phyloP scores from a whole-genome alignment of 106 monocot species.

The Phalaenopsis aphrodite region DNA sequence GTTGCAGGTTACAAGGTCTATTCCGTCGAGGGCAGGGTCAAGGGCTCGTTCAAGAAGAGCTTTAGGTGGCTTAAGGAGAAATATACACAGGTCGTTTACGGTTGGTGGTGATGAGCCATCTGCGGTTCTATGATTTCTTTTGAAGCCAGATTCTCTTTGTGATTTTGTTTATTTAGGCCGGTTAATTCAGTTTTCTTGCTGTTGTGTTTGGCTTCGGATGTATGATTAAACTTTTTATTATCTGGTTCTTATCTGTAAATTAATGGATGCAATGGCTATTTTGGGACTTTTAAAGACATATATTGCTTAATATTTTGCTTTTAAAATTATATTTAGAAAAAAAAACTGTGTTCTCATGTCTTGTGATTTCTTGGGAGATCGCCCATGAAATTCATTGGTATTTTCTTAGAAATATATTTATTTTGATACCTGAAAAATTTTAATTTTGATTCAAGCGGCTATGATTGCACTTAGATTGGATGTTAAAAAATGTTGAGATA shows the following conservation, averaged over 20 bases:
- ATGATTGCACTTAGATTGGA: too few relatives aligned
- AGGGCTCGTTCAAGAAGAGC: constrained; percentile 54
- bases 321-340: neutral
- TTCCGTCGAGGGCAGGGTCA: constrained; percentile 59
- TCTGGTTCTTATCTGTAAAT: neutral
- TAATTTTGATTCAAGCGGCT: too few relatives aligned
- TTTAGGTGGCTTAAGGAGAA: constrained; percentile 72
- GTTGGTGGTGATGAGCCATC: constrained; percentile 23
- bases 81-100: constrained; percentile 41
- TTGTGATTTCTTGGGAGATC: too few relatives aligned
- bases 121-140: neutral
- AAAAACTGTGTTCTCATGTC: too few relatives aligned
- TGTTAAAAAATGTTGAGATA: too few relatives aligned
- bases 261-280: neutral
- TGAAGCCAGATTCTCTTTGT: neutral
- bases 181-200: neutral
- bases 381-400: too few relatives aligned
- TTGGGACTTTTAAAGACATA: neutral
- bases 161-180: neutral
- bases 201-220: neutral
- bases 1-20: constrained; percentile 72
- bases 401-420: too few relatives aligned
- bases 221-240: neutral
- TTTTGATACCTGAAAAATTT: too few relatives aligned
- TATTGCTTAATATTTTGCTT: neutral